phyloP scores from a whole-genome alignment of 2,329 filamentous ascomycete species.

The Cryphonectria parasitica region DNA sequence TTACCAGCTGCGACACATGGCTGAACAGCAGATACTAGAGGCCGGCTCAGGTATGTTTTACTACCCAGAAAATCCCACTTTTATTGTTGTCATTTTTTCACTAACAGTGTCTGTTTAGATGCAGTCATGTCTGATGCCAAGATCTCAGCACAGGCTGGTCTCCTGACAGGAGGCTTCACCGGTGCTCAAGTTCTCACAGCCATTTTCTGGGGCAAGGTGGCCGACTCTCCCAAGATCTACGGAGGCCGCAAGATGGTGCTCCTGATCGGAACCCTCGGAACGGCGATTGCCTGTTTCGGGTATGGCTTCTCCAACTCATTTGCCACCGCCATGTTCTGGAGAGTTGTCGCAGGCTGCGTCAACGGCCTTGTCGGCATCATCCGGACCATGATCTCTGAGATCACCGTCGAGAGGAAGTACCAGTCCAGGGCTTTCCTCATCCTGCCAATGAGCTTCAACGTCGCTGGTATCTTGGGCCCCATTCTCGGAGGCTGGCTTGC shows the following conservation, averaged over 20 bases:
- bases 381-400: slow-evolving; percentile 54
- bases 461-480: slow-evolving; percentile 50
- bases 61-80: no score
- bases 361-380: slow-evolving; percentile 56
- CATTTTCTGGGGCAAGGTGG: slow-evolving; percentile 72
- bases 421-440: slow-evolving; percentile 53
- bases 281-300: slow-evolving; percentile 68
- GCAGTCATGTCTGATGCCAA: slow-evolving; percentile 54
- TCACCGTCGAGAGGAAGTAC: slow-evolving; percentile 52
- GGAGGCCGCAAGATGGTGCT: slow-evolving; percentile 71
- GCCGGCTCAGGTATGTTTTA: slow-evolving; percentile 20
- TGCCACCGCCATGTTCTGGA: slow-evolving; percentile 65
- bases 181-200: slow-evolving; percentile 75
- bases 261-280: slow-evolving; percentile 70
- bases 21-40: slow-evolving; percentile 21
- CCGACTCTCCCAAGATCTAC: slow-evolving; percentile 54
- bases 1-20: slow-evolving; percentile 73
- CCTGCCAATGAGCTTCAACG: slow-evolving; percentile 53
- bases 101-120: neutral
- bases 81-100: no score
- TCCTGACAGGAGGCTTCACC: slow-evolving; percentile 73
- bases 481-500: slow-evolving; percentile 69
- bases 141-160: slow-evolving; percentile 70
- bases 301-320: slow-evolving; percentile 75
- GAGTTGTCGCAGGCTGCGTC: slow-evolving; percentile 64